Base-by-base conservation (phyloP, 2,329 filamentous ascomycete species). In the Bisporella sp. region DNA sequence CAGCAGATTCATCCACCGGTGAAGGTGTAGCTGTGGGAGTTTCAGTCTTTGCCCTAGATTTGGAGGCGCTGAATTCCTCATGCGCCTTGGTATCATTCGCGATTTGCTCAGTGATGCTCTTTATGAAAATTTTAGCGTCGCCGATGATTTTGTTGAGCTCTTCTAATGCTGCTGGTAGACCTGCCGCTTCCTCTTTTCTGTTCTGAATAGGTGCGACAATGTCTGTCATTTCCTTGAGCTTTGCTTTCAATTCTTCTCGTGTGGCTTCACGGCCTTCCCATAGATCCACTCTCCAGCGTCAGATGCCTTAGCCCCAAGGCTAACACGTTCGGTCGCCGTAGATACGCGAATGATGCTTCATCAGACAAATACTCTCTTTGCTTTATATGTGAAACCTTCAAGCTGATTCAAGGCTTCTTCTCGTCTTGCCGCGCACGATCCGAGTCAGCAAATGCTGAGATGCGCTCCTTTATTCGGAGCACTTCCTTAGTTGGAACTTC, bases 371-470 rank as follows among this genome's bases (percentile, higher is more conserved):
- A 76, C 66, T 96, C 90, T n/a, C 30, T 90, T 84, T 31, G 87
- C 80, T 62, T 83, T 85, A 75, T 99, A 99, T 11, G 92, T 96
- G 68, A 87, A 97, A 9, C 79, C 85, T 69, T 99, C 93, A n/a
- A 99, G 81, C 57, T 87, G 85, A 70, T 97, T 99, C 51, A 96
- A 74, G 1, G 88, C 82, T 66, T 96, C 92, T 66, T 96, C 91
- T 32, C 91, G 82, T 51, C 82, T 74, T 35, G 82, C 71, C 91
- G 86, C 31, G 85, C 81, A 58, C 79, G 80, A 69, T 99, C 93
- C 2, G 92, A 96, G 30, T 79, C 75, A 58, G 95, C 89, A 61
- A 99, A 97, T 4, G 89, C 85, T 61, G 82, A 78, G 41, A 99
- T 79, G 42, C 89, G 85, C 59, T 87, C 78, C 51, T 64, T 67